Conservation (phyloP, 352 stramenopile genomes). For the Elongisporangium prolatum region DNA sequence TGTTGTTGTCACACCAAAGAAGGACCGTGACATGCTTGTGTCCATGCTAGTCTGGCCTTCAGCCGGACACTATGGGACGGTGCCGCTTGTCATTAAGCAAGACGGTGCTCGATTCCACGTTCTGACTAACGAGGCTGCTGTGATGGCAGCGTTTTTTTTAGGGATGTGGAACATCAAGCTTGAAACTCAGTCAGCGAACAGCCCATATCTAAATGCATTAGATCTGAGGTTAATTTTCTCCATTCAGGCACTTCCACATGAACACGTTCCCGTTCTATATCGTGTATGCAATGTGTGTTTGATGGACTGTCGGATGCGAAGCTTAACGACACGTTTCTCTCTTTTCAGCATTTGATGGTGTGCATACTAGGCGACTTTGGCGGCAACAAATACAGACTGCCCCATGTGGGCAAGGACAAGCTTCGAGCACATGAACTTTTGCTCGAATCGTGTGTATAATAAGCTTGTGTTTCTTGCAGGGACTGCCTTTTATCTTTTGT, state of each 20-base stretch:
- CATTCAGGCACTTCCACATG: conserved; percentile 5
- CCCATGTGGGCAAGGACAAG: no score
- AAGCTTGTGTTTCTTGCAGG: no score
- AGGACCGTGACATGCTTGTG: conserved; percentile 1
- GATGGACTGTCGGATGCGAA: conserved; percentile 19
- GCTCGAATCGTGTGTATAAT: no score
- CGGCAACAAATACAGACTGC: conserved; percentile 28
- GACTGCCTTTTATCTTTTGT: no score
- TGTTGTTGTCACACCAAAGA: not conserved
- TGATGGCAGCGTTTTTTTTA: not conserved
- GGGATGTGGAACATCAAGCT: conserved; percentile 1
- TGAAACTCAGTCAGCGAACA: conserved; percentile 4
- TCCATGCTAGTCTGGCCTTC: conserved; percentile 3
- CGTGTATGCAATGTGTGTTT: conserved; percentile 20
- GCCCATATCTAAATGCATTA: conserved; percentile 3
- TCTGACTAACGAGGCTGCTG: not conserved
- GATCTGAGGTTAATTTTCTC: conserved; percentile 5
- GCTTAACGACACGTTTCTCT: conserved; percentile 33
- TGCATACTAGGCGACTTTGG: conserved; percentile 37
- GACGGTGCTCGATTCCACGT: conserved; percentile 4
- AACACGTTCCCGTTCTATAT: conserved; percentile 1
- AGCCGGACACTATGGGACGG: not conserved
- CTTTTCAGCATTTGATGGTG: conserved; percentile 38
- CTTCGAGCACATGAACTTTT: no score
- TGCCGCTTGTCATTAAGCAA: conserved; percentile 3